phyloP scores from a whole-genome alignment of 208 protist genomes.

The Acanthamoeba divionensis region DNA sequence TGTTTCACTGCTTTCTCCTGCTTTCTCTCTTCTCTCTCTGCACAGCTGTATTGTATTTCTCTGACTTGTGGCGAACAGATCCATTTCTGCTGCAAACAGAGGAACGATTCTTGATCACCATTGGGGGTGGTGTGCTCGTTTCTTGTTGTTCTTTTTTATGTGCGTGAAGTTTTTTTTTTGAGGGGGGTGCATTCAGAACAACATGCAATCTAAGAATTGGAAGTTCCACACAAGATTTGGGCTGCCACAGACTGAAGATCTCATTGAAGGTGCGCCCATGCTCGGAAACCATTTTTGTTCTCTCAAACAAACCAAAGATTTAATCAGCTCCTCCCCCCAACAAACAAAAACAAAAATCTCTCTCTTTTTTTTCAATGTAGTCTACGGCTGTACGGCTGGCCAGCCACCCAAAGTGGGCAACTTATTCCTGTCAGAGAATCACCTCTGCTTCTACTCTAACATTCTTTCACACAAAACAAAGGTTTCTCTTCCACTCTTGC shows the following conservation, averaged over 20 bases:
- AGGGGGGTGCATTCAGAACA: neutral
- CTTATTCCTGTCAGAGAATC: neutral
- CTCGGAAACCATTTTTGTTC: neutral
- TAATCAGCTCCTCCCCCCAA: neutral
- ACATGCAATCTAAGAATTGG: constrained; percentile 29
- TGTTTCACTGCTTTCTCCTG: no score
- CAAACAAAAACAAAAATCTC: neutral
- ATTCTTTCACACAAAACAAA: neutral
- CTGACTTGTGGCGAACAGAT: neutral
- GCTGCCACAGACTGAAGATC: neutral
- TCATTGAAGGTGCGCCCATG: neutral
- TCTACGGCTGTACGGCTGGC: neutral
- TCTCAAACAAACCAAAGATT: neutral
- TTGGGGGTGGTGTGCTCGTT: neutral
- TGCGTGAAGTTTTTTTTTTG: neutral
- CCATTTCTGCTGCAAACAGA: neutral
- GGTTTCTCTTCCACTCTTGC: neutral
- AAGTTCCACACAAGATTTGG: constrained; percentile 1
- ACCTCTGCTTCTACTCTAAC: neutral
- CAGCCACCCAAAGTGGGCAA: neutral
- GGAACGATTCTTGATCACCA: neutral
- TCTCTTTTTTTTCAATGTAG: neutral
- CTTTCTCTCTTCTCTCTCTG: no score
- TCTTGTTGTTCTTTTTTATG: neutral
- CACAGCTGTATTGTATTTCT: neutral